Conservation (phyloP, 2,329 filamentous ascomycete genomes). For the Ramularia endophylla region DNA sequence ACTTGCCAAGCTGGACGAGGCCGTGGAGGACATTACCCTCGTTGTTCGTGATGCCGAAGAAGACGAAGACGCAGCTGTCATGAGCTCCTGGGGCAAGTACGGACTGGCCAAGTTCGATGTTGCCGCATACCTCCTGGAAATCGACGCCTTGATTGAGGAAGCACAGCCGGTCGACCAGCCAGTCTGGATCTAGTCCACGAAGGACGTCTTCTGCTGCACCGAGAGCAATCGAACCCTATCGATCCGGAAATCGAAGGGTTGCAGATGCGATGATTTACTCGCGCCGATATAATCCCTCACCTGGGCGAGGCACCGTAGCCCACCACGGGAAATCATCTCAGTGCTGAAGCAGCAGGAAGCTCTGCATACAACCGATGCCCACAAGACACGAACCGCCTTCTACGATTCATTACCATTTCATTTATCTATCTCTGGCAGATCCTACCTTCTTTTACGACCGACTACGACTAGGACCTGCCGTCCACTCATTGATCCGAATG, state of each 20-base stretch:
- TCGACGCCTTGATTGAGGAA: constrained; percentile 60
- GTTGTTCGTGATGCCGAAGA: constrained; percentile 54
- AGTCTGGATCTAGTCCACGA: constrained; percentile 20
- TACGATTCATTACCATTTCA: background rate
- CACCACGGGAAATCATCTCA: constrained; percentile 3
- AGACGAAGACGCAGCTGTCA: constrained; percentile 67
- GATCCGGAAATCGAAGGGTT: constrained; percentile 23
- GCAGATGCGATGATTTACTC: constrained; percentile 22
- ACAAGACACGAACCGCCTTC: background rate
- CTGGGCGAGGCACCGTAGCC: no score
- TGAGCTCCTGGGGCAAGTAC: constrained; percentile 53
- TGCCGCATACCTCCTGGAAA: constrained; percentile 77
- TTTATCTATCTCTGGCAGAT: constrained; percentile 22
- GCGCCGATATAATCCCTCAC: background rate
- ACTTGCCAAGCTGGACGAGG: constrained; percentile 83
- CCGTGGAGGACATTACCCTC: constrained; percentile 76
- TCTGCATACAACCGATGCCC: background rate
- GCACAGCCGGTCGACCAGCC: constrained; percentile 24
- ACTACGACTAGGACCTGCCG: constrained; percentile 23
- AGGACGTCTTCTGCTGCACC: background rate
- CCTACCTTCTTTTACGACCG: constrained; percentile 13
- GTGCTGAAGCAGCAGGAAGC: constrained; percentile 6
- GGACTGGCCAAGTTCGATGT: constrained; percentile 70
- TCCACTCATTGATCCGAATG: constrained; percentile 23
- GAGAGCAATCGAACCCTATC: constrained; percentile 25